Evolutionary conservation across 805 yeast species (phyloP), one percentile per base, ranked within the genome.

Genomic region (Ogataea allantospora): DNA sequence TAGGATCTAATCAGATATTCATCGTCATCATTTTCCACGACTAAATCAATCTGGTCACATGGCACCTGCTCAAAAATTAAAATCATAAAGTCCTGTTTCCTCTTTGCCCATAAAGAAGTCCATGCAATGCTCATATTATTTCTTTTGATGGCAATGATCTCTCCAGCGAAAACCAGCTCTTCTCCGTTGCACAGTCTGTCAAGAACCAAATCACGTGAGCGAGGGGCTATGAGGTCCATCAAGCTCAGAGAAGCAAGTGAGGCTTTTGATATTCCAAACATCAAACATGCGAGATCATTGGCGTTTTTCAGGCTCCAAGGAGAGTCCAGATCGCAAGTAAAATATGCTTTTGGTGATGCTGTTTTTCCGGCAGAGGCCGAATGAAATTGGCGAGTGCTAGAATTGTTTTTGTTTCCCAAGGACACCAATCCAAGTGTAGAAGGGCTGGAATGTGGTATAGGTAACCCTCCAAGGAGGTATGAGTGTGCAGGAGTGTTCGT

Each of bases 71-170:
- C 95, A 55, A 89, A 81, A 66, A 87, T 87, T 66, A 93, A 80
- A 33, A 88, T 82, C 36, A 88, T 71, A 38, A 85, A 61, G 29
- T 76, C 76, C 3, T 80, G 81, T 48, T 80, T 78, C 42, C 78
- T 68, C 52, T 88, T 88, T 0, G 93, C 95, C 96, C 96, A 91
- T 39, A 89, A 61, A 0, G 95, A 84, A 8, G 95, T 88, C 84
- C 95, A 81, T 1, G 89, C 84, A 42, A 75, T 66, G 19, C 73
- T 73, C 32, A 72, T 73, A 12, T 84, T 83, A 10, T 81, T 78
- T 48, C 87, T 73, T 27, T 75, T 68, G 31, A 88, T 83, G 7
- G 95, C 95, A 9, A 88, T 78, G 32, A 88, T 78, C 51, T 86
- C 93, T 42, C 96, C 97, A 2, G 88, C 75, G 54, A 84, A 84